A percentile compares a stretch with the other conserved stretches of the same genome.
Evolutionary conservation across 768 basidiomycete genomes (phyloP).

Genomic region (Obba rivulosa): DNA sequence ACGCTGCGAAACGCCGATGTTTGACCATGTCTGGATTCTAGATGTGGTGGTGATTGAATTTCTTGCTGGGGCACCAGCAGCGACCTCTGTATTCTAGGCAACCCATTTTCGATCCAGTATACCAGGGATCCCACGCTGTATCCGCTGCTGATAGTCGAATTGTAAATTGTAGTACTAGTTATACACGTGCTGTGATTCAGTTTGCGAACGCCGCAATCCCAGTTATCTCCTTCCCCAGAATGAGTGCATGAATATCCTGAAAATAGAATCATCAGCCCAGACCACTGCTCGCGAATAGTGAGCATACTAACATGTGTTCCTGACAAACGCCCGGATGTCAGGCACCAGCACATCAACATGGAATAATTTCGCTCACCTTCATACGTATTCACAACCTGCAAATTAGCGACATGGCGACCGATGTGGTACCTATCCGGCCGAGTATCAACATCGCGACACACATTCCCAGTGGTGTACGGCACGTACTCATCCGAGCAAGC

Average conservation of each 20-base stretch:
- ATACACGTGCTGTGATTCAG: constrained; percentile 18
- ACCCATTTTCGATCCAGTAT: too few species aligned
- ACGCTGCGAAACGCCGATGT: constrained; percentile 66
- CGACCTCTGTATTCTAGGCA: too few species aligned
- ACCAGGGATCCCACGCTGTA: too few species aligned
- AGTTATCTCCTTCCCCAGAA: constrained; percentile 91
- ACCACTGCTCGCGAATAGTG: background rate
- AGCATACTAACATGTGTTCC: constrained; percentile 51
- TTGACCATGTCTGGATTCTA: background rate
- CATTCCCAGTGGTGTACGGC: background rate
- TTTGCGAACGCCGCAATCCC: constrained; percentile 81
- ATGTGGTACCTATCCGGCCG: constrained; percentile 70
- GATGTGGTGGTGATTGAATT: too few species aligned
- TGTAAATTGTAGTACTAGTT: too few species aligned
- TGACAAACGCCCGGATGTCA: constrained; percentile 16
- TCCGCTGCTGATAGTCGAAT: too few species aligned
- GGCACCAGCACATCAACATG: background rate
- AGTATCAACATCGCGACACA: background rate
- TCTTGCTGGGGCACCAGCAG: too few species aligned
- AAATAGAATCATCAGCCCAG: background rate
- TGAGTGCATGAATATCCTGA: constrained; percentile 86
- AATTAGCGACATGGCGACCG: constrained; percentile 89
- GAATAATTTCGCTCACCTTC: constrained; percentile 51
- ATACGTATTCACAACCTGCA: constrained; percentile 96
- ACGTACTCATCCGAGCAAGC: constrained; percentile 88